Evolutionary conservation across 2,329 filamentous ascomycete genomes (phyloP), one percentile per base, ranked within the genome.

Genomic region (Curvularia hawaiiensis): DNA sequence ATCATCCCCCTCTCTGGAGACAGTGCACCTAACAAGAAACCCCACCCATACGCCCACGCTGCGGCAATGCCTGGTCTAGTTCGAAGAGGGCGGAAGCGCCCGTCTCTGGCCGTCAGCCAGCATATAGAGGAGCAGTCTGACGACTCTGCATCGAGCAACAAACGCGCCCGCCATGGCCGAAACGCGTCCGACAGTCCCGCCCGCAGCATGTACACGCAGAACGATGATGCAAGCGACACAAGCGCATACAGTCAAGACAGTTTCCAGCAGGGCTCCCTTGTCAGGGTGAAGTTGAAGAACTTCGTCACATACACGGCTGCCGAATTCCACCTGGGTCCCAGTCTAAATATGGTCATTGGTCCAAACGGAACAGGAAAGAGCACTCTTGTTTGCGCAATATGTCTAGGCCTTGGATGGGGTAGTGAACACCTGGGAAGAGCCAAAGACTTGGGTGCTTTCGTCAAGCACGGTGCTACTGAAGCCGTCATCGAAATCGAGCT

Each of bases 321-420:
- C 54, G 93, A 97, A 64, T 97, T 98, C 76, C 86, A 89, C 57
- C 92, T 92, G 12, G 95, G 95, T 0, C 94, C 95, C 0, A 94
- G 91, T 73, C 78, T 99, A 70, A 99, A 99, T 75, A 98, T 99
- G 94, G 89, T 99, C 52, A 97, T 99, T 66, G 95, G 95, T 0
- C 95, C 95, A n/a, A 99, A 99, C 70, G 95, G 95, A 33, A 98
- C 95, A 0, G 95, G 95, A 54, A 99, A 99, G 79, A 98, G 94
- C 78, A 97, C 95, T 0, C 83, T 99, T 26, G 94, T 99, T 43
- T 99, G 95, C 77, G 95, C 95, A 44, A 96, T 99, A 65, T 98
- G 95, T 71, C 79, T 99, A 14, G 95, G 95, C 2, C 80, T 99
- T 26, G 95, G 95, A 47, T 97, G 90, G 82, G 72, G 82, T 83